Base-by-base conservation (phyloP, 768 basidiomycete genomes). In the Leccinum imitatum region DNA sequence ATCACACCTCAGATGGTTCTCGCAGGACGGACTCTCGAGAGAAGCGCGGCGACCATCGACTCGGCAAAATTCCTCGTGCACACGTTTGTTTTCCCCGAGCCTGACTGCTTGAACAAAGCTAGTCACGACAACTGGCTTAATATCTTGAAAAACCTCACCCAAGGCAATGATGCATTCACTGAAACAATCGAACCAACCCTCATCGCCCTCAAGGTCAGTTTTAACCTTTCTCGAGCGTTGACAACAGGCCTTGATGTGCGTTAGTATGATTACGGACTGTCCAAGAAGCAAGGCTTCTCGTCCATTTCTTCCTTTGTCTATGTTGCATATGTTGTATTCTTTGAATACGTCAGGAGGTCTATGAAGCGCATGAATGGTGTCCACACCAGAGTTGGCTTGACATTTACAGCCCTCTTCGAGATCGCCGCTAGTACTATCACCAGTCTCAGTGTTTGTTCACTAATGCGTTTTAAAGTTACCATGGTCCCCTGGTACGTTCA, bases 341-440 rank as follows among this genome's bases (percentile, higher is more conserved):
- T 86, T 62, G 79, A 81, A 9, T 93, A 92, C 65, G 91, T 93
- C 60, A 84, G 80, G 41, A 85, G 86, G 76, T 87, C 87, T 46
- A 83, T 94, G 75, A 81, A 86, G 58, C 81, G 84, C 48, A 90
- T 93, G 84, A 81, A 86, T 60, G 87, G 87, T 13, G 90, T 97
- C 10, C 96, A 99, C 75, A 95, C 92, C 5, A 85, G 92, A 48
- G 80, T 93, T 56, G 96, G 96, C 73, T 77, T 99, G 33, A 91
- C 93, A 1, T 91, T 98, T 71, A 98, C 96, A 2, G 96, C 94
- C 13, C 78, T 95, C 30, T 89, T 96, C 21, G 94, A 98, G 75
- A 87, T 98, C 47, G 79, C 88, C 7, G 93, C 92, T 59, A 95
- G 93, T 77, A 94, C 96, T 0, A 85, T 99, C 65, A 97, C 95